These are phyloP conservation scores for Tolypocladium nubicola DNA, from an alignment of 2,329 filamentous ascomycete species.

Conservation along the genomic window DNA sequence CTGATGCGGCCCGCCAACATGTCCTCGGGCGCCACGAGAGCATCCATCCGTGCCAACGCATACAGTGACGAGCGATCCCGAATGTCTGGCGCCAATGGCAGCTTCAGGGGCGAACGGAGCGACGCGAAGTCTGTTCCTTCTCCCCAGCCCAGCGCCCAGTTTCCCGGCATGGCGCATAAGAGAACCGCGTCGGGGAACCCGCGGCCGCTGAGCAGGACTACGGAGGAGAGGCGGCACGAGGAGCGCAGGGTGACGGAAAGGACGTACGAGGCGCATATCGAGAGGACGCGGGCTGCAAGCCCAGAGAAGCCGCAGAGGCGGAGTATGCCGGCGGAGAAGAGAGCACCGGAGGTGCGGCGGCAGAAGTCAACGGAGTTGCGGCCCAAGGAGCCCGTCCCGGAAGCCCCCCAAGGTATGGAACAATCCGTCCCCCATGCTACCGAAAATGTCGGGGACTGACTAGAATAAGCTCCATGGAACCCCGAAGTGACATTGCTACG, in stretches of 20 bases:
- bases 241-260: conserved; percentile 45
- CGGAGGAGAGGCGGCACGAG: conserved; percentile 33
- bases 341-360: conserved; percentile 24
- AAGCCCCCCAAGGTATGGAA: conserved; percentile 37
- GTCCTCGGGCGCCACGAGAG: conserved; percentile 30
- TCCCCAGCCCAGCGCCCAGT: conserved; percentile 20
- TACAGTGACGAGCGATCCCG: conserved; percentile 27
- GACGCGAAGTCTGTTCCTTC: conserved; percentile 27
- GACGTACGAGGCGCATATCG: conserved; percentile 48
- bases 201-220: conserved; percentile 34
- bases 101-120: conserved; percentile 21
- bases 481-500: conserved; percentile 67
- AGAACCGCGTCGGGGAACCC: conserved; percentile 47
- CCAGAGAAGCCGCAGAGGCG: conserved; percentile 42
- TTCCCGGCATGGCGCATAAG: conserved; percentile 39
- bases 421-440: neutral
- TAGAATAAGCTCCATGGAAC: conserved; percentile 51
- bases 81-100: conserved; percentile 21
- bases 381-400: conserved; percentile 32
- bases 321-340: conserved; percentile 25
- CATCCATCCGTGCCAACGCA: conserved; percentile 33
- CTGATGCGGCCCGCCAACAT: conserved; percentile 28
- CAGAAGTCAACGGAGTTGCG: conserved; percentile 34
- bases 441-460: neutral
- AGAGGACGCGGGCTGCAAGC: conserved; percentile 52